These are phyloP conservation scores for Ceratobasidium sp. DNA, from an alignment of 1,284 basidiomycete species.

Conservation along the genomic window DNA sequence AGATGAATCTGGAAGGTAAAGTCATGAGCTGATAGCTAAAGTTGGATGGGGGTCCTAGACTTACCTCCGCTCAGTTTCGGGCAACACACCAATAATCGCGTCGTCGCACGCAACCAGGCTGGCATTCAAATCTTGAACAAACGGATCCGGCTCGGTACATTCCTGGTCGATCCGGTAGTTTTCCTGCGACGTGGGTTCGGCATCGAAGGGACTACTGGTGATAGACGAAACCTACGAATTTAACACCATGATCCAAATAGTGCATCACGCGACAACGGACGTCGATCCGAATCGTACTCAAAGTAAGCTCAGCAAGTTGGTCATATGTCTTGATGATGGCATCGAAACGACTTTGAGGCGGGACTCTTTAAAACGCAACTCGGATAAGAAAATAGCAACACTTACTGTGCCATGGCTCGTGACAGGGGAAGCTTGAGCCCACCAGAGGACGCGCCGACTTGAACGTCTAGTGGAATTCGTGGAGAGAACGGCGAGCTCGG, in stretches of 20 bases:
- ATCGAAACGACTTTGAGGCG: conserved; percentile 78
- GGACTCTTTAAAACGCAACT: conserved; percentile 23
- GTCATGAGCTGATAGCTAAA: conserved; percentile 13
- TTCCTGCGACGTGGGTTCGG: conserved; percentile 63
- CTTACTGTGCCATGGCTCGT: conserved; percentile 86
- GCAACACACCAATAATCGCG: conserved; percentile 70
- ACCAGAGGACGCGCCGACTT: conserved; percentile 58
- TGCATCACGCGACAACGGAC: conserved; percentile 86
- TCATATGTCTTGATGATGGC: conserved; percentile 90
- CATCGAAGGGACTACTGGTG: conserved; percentile 31
- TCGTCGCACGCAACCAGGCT: conserved; percentile 85
- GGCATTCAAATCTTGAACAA: conserved; percentile 87
- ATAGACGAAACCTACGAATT: conserved; percentile 64
- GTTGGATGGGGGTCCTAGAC: conserved; percentile 50
- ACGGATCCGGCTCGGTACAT: conserved; percentile 88
- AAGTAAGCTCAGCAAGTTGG: conserved; percentile 85
- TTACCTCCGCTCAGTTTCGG: conserved; percentile 73
- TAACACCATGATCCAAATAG: conserved; percentile 82
- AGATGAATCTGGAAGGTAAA: conserved; percentile 72
- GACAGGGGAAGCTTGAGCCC: conserved; percentile 80
- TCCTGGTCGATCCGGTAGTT: conserved; percentile 85
- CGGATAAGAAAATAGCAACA: conserved; percentile 48
- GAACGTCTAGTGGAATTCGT: conserved; percentile 56
- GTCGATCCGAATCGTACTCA: conserved; percentile 91
- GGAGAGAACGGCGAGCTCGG: conserved; percentile 64